These are phyloP conservation scores for Penicillium riverlandense DNA, from an alignment of 495 filamentous ascomycete genomes.

Conservation along the genomic window DNA sequence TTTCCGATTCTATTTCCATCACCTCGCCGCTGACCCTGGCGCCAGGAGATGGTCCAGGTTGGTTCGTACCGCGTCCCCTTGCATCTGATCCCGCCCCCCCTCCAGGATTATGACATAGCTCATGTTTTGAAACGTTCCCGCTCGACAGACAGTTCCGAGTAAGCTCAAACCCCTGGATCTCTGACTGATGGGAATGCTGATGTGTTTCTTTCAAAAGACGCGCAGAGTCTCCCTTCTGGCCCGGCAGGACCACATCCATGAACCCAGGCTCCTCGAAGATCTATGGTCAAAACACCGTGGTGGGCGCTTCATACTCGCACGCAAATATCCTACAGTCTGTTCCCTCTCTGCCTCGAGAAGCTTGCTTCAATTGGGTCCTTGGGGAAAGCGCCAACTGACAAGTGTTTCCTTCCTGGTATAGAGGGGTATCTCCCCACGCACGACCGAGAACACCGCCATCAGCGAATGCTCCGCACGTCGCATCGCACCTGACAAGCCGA, in stretches of 20 bases:
- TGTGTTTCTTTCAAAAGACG: constrained; percentile 35
- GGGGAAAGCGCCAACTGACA: constrained; percentile 9
- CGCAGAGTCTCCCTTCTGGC: constrained; percentile 87
- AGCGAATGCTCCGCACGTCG: constrained; percentile 28
- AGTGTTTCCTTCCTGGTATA: constrained; percentile 16
- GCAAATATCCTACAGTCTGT: constrained; percentile 88
- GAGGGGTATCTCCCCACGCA: constrained; percentile 47
- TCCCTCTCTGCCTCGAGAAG: constrained; percentile 17
- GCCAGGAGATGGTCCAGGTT: constrained; percentile 98
- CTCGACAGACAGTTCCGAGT: constrained; percentile 43
- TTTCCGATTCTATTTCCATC: constrained; percentile 1
- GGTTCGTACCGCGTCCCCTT: constrained; percentile 57
- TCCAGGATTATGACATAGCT: constrained; percentile 13
- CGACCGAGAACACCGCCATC: constrained; percentile 56
- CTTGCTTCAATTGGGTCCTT: background rate
- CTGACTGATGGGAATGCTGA: background rate
- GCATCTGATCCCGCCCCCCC: constrained; percentile 5
- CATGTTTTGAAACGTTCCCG: constrained; percentile 4
- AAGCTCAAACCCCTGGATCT: constrained; percentile 19
- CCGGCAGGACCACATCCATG: constrained; percentile 42
- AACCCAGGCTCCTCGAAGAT: constrained; percentile 39
- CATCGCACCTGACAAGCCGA: constrained; percentile 48
- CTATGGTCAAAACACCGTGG: constrained; percentile 68
- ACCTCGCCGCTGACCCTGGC: constrained; percentile 9
- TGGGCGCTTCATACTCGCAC: constrained; percentile 94